Percentiles rank a stretch among this genome's conserved stretches.
phyloP scores from a whole-genome alignment of 192 early-diverging fungal species.

The Gonapodya prolifera region DNA sequence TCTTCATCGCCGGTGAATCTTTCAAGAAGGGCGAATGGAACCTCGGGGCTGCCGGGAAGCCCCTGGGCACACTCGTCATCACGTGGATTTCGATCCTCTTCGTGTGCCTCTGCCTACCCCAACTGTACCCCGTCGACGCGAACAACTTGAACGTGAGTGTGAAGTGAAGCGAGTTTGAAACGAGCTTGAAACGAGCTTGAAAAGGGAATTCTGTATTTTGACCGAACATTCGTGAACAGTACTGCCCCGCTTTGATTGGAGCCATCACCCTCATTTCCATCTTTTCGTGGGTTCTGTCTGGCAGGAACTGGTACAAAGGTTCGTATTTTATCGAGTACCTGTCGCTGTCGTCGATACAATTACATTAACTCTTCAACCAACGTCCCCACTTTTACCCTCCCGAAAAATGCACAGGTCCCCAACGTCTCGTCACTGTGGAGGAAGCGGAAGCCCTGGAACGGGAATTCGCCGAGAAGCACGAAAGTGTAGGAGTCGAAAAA shows the following conservation, averaged over 20 bases:
- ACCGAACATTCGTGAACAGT: conserved; percentile 2
- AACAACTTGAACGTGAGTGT: conserved; percentile 16
- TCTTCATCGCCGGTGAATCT: conserved; percentile 15
- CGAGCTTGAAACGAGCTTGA: neutral
- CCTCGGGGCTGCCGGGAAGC: conserved; percentile 20
- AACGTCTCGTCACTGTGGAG: neutral
- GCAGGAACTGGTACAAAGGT: conserved; percentile 19
- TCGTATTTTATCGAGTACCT: neutral
- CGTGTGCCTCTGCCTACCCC: conserved; percentile 26
- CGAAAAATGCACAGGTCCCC: too few species aligned
- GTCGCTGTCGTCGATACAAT: neutral
- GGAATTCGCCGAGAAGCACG: neutral
- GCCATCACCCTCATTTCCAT: conserved; percentile 10
- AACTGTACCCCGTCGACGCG: conserved; percentile 19
- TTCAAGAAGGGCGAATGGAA: conserved; percentile 28
- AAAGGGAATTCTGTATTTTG: neutral
- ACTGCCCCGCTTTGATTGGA: conserved; percentile 23
- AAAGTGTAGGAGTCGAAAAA: neutral
- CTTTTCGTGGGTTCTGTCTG: conserved; percentile 15
- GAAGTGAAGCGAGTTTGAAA: neutral
- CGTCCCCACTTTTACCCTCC: too few species aligned
- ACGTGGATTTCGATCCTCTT: conserved; percentile 29
- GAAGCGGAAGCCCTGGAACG: neutral
- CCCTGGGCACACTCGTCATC: conserved; percentile 20
- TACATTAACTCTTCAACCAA: neutral